phyloP scores from a whole-genome alignment of 2,329 filamentous ascomycete species.

The Colletotrichum euphorbiae region DNA sequence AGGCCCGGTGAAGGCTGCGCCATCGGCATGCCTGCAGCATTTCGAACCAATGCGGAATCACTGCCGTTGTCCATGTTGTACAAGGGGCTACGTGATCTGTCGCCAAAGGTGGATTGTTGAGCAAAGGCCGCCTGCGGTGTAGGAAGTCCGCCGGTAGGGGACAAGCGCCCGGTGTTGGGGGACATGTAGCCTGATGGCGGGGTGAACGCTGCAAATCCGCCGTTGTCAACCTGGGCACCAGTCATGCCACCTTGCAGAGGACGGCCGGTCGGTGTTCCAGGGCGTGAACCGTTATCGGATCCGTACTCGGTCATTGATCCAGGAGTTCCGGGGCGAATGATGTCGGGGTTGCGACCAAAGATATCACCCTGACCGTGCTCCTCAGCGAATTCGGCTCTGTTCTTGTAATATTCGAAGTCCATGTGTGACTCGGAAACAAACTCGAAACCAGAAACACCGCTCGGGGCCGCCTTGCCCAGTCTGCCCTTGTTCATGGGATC shows the following conservation, averaged over 20 bases:
- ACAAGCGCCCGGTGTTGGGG: constrained; percentile 36
- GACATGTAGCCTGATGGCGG: constrained; percentile 42
- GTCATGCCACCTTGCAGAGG: constrained; percentile 49
- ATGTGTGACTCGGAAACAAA: constrained; percentile 87
- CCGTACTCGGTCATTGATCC: constrained; percentile 58
- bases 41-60: constrained; percentile 62
- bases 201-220: constrained; percentile 40
- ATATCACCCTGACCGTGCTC: constrained; percentile 84
- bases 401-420: constrained; percentile 93
- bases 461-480: constrained; percentile 57
- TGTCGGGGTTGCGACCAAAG: constrained; percentile 70
- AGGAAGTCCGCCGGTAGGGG: constrained; percentile 26
- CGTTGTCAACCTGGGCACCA: constrained; percentile 36
- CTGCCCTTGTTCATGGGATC: constrained; percentile 76
- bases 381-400: constrained; percentile 86
- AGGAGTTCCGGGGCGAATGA: constrained; percentile 72
- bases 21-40: constrained; percentile 65
- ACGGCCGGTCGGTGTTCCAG: constrained; percentile 60
- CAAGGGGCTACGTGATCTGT: constrained; percentile 57
- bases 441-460: constrained; percentile 79
- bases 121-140: constrained; percentile 34
- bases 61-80: constrained; percentile 65
- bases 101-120: constrained; percentile 35
- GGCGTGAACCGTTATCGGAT: constrained; percentile 59
- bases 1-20: constrained; percentile 54